phyloP scores from a whole-genome alignment of 1,284 basidiomycete genomes.

The Heterobasidion annosum region DNA sequence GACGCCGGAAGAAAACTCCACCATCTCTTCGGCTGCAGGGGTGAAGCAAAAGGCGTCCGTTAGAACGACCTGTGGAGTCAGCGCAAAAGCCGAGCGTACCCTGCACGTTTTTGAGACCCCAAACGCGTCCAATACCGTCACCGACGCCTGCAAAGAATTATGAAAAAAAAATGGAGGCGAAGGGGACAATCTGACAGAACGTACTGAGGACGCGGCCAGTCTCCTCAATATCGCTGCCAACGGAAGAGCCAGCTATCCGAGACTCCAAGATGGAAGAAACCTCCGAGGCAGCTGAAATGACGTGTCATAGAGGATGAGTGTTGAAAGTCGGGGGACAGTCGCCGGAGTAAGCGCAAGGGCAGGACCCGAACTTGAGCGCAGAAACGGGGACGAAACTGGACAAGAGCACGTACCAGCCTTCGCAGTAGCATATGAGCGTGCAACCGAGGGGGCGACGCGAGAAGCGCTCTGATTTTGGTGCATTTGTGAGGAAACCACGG shows the following conservation, averaged over 20 bases:
- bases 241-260: slow-evolving; percentile 88
- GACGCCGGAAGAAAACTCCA: slow-evolving; percentile 99
- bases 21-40: slow-evolving; percentile 95
- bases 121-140: slow-evolving; percentile 99
- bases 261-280: slow-evolving; percentile 98
- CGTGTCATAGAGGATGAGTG: slow-evolving; percentile 26
- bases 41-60: background rate
- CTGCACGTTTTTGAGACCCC: slow-evolving; percentile 89
- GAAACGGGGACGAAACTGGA: background rate
- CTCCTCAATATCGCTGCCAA: slow-evolving; percentile 95
- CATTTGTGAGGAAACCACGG: slow-evolving; percentile 15
- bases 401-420: slow-evolving; percentile 75
- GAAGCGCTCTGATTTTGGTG: slow-evolving; percentile 29
- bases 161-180: slow-evolving; percentile 7
- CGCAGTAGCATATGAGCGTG: slow-evolving; percentile 92
- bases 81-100: slow-evolving; percentile 34
- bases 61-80: slow-evolving; percentile 10
- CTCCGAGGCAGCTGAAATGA: slow-evolving; percentile 87
- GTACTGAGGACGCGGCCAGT: slow-evolving; percentile 95
- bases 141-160: slow-evolving; percentile 67
- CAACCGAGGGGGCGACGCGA: slow-evolving; percentile 38
- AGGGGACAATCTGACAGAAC: slow-evolving; percentile 22
- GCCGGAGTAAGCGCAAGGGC: slow-evolving; percentile 1
- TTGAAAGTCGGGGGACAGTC: background rate
- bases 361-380: background rate